These are phyloP conservation scores for Penicillium frequentans DNA, from an alignment of 2,329 filamentous ascomycete species.

Conservation along the genomic window DNA sequence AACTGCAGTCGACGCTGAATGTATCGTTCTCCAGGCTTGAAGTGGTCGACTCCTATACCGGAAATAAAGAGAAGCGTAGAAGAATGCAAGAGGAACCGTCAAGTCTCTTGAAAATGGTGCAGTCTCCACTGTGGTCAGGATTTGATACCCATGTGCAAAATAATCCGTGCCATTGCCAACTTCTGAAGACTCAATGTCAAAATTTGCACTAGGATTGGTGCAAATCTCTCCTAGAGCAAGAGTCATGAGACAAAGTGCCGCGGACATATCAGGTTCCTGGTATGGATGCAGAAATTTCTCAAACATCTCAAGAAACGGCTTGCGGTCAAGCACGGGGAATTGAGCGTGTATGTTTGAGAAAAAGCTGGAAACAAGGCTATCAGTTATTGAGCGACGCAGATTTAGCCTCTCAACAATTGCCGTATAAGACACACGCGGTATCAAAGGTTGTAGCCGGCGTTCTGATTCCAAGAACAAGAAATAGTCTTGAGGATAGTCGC, in stretches of 20 bases:
- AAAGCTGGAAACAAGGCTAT: constrained; percentile 11
- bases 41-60: constrained; percentile 16
- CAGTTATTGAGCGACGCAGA: neutral
- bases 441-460: constrained; percentile 6
- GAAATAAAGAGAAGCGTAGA: constrained; percentile 20
- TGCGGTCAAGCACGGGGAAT: constrained; percentile 14
- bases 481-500: constrained; percentile 19
- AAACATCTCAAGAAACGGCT: constrained; percentile 4
- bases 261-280: constrained; percentile 6
- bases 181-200: constrained; percentile 10
- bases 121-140: constrained; percentile 4
- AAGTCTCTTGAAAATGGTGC: constrained; percentile 6
- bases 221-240: constrained; percentile 15
- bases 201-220: constrained; percentile 2
- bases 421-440: neutral
- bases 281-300: constrained; percentile 10
- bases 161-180: constrained; percentile 13
- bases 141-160: constrained; percentile 14
- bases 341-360: constrained; percentile 13
- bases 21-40: constrained; percentile 15
- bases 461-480: constrained; percentile 15
- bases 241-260: constrained; percentile 14
- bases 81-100: constrained; percentile 12
- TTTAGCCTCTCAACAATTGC: constrained; percentile 1
- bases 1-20: constrained; percentile 10